A percentile compares a stretch with the other conserved stretches of the same genome.
Conservation (phyloP, 352 stramenopile genomes). For the Phytophthora uliginosa region DNA sequence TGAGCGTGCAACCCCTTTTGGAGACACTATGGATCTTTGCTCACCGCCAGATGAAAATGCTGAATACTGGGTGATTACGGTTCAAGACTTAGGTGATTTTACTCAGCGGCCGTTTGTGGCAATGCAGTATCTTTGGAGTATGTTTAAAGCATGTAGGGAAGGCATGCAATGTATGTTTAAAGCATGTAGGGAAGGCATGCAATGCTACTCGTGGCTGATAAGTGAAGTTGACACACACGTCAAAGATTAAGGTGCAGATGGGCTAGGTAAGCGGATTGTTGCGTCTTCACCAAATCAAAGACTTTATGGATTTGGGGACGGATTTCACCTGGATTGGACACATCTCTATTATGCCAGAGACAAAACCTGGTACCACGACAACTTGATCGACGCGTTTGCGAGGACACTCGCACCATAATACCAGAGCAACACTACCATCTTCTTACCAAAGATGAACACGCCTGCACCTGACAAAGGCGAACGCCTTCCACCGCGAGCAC, state of each 20-base stretch:
- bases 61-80: too few relatives aligned
- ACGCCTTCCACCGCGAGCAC: neutral
- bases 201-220: too few relatives aligned
- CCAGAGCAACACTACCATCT: conserved; percentile 3
- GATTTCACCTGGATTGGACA: conserved; percentile 1
- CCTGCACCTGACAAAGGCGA: conserved; percentile 1
- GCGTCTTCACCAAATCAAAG: neutral
- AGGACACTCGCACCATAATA: neutral
- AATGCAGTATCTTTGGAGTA: too few relatives aligned
- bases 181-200: too few relatives aligned
- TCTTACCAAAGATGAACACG: neutral
- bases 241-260: neutral
- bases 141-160: too few relatives aligned
- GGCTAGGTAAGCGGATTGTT: neutral
- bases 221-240: neutral
- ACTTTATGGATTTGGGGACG: neutral
- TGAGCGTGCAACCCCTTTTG: too few relatives aligned
- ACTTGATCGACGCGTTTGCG: conserved; percentile 7
- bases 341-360: neutral
- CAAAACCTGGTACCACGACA: conserved; percentile 3
- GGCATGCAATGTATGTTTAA: too few relatives aligned
- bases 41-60: too few relatives aligned
- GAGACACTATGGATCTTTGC: too few relatives aligned
- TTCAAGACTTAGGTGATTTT: too few relatives aligned
- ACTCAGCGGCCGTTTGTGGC: too few relatives aligned